Evolutionary conservation across 2,329 filamentous ascomycete species (phyloP).

Genomic region (Chrysoporthe deuterocubensis): DNA sequence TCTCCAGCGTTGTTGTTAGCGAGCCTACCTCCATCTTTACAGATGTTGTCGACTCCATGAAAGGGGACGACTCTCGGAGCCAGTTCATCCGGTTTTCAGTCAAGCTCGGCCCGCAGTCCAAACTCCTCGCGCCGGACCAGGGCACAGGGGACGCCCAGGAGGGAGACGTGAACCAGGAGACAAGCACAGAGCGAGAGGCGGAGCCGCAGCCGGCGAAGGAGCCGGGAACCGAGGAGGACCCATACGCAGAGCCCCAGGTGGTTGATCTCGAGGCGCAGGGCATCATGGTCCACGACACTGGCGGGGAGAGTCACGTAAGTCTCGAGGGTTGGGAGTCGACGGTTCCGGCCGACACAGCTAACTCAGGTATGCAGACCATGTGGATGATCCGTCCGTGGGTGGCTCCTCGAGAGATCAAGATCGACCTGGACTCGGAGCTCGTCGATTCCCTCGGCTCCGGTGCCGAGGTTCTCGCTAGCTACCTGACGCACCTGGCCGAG

Average conservation of each 20-base stretch:
- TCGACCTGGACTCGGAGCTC: slow-evolving; percentile 86
- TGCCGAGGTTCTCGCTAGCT: slow-evolving; percentile 91
- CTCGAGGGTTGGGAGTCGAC: neutral
- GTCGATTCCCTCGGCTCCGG: slow-evolving; percentile 94
- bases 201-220: slow-evolving; percentile 38
- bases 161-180: slow-evolving; percentile 37
- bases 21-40: slow-evolving; percentile 81
- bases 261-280: slow-evolving; percentile 93
- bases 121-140: slow-evolving; percentile 56
- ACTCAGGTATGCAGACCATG: slow-evolving; percentile 75
- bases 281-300: slow-evolving; percentile 97
- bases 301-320: slow-evolving; percentile 87
- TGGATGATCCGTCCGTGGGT: slow-evolving; percentile 98
- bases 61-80: slow-evolving; percentile 89
- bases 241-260: slow-evolving; percentile 51
- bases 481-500: slow-evolving; percentile 88
- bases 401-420: slow-evolving; percentile 87
- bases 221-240: slow-evolving; percentile 43
- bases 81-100: slow-evolving; percentile 85
- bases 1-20: slow-evolving; percentile 77
- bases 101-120: slow-evolving; percentile 70
- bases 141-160: slow-evolving; percentile 44
- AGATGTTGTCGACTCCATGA: slow-evolving; percentile 85
- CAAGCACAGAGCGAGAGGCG: slow-evolving; percentile 37
- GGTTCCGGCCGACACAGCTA: slow-evolving; percentile 20